phyloP scores from a whole-genome alignment of 495 filamentous ascomycete species.

The Penicillium cinerascens region DNA sequence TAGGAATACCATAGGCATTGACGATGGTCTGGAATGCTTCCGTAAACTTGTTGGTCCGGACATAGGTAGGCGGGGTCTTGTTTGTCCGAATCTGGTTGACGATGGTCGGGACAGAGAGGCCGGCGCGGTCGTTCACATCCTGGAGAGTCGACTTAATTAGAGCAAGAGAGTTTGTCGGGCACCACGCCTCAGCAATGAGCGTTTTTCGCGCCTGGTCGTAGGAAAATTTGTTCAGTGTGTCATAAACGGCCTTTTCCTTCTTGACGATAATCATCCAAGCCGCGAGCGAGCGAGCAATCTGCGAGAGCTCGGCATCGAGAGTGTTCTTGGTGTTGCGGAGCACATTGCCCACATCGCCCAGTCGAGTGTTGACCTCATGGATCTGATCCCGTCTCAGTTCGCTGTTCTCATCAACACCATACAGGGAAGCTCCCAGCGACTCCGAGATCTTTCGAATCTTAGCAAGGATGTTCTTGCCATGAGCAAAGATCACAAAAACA shows the following conservation, averaged over 20 bases:
- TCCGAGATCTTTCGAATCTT: slow-evolving; percentile 99
- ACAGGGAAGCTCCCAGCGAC: slow-evolving; percentile 89
- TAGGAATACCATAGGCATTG: slow-evolving; percentile 94
- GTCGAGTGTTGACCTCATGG: slow-evolving; percentile 89
- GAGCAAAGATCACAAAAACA: slow-evolving; percentile 98
- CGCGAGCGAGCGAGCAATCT: slow-evolving; percentile 83
- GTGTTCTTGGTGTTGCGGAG: slow-evolving; percentile 95
- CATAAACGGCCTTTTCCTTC: slow-evolving; percentile 98
- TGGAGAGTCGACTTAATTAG: slow-evolving; percentile 92
- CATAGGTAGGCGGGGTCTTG: slow-evolving; percentile 94
- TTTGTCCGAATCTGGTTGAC: slow-evolving; percentile 95
- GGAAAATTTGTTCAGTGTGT: slow-evolving; percentile 92
- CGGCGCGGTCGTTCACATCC: slow-evolving; percentile 94
- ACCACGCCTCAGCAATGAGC: slow-evolving; percentile 96
- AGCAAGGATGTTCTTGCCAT: slow-evolving; percentile 94
- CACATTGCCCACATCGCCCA: slow-evolving; percentile 86
- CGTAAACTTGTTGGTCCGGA: slow-evolving; percentile 97
- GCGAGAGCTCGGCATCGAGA: slow-evolving; percentile 85
- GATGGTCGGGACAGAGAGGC: slow-evolving; percentile 91
- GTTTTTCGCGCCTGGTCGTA: slow-evolving; percentile 96
- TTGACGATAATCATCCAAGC: slow-evolving; percentile 95
- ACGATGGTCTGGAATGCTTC: slow-evolving; percentile 98
- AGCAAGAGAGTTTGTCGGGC: slow-evolving; percentile 84
- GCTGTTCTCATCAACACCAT: slow-evolving; percentile 95
- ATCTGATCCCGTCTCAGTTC: slow-evolving; percentile 92